Percentiles rank a stretch among this genome's conserved stretches.
Evolutionary conservation across 495 filamentous ascomycete genomes (phyloP).

Genomic region (Coniosporium apollinis): DNA sequence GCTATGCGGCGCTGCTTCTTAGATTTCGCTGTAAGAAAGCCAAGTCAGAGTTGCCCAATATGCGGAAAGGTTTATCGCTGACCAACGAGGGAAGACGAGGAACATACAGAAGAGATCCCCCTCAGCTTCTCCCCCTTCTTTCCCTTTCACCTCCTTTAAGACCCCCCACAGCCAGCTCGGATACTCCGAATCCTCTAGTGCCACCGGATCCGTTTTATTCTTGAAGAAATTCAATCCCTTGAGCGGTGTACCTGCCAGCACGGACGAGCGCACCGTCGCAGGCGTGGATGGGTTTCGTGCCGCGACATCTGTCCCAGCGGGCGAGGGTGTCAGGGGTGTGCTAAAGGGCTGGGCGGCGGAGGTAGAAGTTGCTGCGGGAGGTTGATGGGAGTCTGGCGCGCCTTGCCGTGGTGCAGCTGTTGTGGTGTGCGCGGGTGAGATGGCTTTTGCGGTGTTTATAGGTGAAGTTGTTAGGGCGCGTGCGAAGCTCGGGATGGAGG

Average conservation of each 20-base stretch:
- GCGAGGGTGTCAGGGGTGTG: conserved; percentile 31
- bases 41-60: not conserved
- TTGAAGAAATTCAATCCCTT: conserved; percentile 82
- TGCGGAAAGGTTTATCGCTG: too few species aligned
- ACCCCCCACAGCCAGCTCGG: conserved; percentile 81
- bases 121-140: conserved; percentile 23
- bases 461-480: conserved; percentile 5
- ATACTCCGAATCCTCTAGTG: conserved; percentile 70
- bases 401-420: conserved; percentile 5
- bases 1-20: conserved; percentile 57
- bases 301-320: conserved; percentile 12
- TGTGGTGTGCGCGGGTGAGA: conserved; percentile 1
- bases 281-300: conserved; percentile 21
- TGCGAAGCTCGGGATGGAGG: not conserved
- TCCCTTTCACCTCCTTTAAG: conserved; percentile 30
- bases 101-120: conserved; percentile 62
- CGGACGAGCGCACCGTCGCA: conserved; percentile 26
- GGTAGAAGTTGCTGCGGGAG: conserved; percentile 29
- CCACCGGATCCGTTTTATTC: conserved; percentile 51
- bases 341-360: conserved; percentile 33
- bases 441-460: conserved; percentile 5
- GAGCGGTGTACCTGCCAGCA: conserved; percentile 53
- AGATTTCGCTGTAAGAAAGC: conserved; percentile 45
- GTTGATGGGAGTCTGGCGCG: conserved; percentile 4
- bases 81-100: too few species aligned